Percentiles rank a stretch among this genome's conserved stretches.
Evolutionary conservation across 306 rosid species (phyloP).

Genomic region (Comarum palustre): DNA sequence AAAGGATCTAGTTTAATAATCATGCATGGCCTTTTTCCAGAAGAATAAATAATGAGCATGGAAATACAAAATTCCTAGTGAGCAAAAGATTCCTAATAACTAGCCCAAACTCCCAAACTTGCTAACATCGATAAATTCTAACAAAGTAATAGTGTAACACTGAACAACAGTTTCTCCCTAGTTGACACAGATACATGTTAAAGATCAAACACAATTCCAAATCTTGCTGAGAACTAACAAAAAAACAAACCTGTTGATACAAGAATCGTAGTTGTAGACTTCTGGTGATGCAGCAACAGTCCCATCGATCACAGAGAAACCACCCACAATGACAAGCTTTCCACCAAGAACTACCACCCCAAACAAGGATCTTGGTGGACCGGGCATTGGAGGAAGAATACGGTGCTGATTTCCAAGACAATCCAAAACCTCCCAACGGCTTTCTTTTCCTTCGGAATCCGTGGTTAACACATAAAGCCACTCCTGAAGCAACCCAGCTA

Average conservation of each 20-base stretch:
- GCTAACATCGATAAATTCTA: background rate
- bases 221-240: background rate
- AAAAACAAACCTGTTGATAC: constrained; percentile 60
- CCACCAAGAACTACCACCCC: constrained; percentile 75
- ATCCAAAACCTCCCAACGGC: constrained; percentile 94
- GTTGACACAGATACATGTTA: background rate
- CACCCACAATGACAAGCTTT: constrained; percentile 87
- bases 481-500: constrained; percentile 80
- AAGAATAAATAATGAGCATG: background rate
- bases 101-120: background rate
- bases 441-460: constrained; percentile 54
- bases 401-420: constrained; percentile 51
- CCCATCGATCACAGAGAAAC: constrained; percentile 50
- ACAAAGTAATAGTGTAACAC: background rate
- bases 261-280: constrained; percentile 74
- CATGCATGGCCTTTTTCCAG: background rate
- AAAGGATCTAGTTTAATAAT: background rate
- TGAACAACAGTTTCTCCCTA: background rate
- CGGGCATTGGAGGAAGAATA: constrained; percentile 74
- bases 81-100: background rate
- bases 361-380: constrained; percentile 51
- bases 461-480: constrained; percentile 80
- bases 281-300: constrained; percentile 54
- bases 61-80: background rate
- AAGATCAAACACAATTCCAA: background rate